These are phyloP conservation scores for Chytriomyces confervae DNA, from an alignment of 192 early-diverging fungal species.

Conservation along the genomic window DNA sequence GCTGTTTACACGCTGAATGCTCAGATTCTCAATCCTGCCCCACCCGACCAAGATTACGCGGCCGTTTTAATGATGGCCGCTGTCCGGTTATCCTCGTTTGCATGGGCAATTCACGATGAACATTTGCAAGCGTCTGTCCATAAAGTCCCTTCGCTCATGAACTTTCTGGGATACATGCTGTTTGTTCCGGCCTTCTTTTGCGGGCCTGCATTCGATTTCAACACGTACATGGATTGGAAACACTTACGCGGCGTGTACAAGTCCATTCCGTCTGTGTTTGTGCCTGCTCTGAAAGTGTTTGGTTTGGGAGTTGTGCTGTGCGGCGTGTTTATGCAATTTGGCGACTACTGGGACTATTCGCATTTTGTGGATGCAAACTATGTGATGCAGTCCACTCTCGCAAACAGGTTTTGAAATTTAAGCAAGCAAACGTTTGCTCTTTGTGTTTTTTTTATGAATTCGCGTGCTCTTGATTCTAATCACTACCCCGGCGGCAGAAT, in stretches of 20 bases:
- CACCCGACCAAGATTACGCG: constrained; percentile 64
- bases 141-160: constrained; percentile 30
- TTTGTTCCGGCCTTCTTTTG: constrained; percentile 85
- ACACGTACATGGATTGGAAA: constrained; percentile 57
- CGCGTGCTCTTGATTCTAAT: no score
- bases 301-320: constrained; percentile 29
- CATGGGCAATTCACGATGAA: constrained; percentile 75
- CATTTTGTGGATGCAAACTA: background rate
- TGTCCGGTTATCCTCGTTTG: constrained; percentile 87
- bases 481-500: constrained; percentile 20
- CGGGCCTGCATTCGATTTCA: constrained; percentile 82
- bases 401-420: no score
- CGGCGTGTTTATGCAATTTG: constrained; percentile 28
- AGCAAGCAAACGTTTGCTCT: no score
- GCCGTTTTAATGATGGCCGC: constrained; percentile 88
- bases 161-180: constrained; percentile 77
- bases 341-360: constrained; percentile 26
- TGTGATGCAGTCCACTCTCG: constrained; percentile 4
- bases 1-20: background rate
- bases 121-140: constrained; percentile 53
- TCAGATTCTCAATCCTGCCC: background rate
- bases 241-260: constrained; percentile 34
- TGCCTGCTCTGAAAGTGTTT: constrained; percentile 33
- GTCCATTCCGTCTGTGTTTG: constrained; percentile 20
- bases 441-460: no score